Evolutionary conservation across 2,329 filamentous ascomycete species (phyloP).

Genomic region (Cylindrodendrum hubeiense): DNA sequence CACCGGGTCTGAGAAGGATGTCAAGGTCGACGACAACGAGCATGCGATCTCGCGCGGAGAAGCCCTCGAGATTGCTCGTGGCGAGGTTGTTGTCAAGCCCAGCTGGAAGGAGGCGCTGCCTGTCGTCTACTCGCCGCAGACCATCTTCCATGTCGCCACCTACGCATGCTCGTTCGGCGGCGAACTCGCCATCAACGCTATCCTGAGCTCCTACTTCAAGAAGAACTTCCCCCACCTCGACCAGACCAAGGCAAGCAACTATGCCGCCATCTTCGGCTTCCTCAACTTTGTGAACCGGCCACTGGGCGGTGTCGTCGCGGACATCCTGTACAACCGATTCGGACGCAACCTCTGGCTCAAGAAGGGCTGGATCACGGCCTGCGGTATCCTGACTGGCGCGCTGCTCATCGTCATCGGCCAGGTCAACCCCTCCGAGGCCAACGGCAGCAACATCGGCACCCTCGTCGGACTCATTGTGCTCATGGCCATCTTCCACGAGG

Average conservation of each 20-base stretch:
- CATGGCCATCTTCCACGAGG: slow-evolving; percentile 86
- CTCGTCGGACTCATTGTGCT: slow-evolving; percentile 84
- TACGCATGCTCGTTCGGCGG: slow-evolving; percentile 74
- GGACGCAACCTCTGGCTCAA: slow-evolving; percentile 52
- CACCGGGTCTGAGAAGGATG: slow-evolving; percentile 51
- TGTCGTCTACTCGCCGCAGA: slow-evolving; percentile 66
- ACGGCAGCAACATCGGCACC: slow-evolving; percentile 54
- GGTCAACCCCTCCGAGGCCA: slow-evolving; percentile 70
- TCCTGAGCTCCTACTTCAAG: slow-evolving; percentile 70
- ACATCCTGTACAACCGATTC: slow-evolving; percentile 60
- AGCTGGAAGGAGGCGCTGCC: slow-evolving; percentile 60
- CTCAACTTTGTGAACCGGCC: slow-evolving; percentile 78
- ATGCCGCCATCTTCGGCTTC: slow-evolving; percentile 81
- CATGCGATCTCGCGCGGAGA: slow-evolving; percentile 62
- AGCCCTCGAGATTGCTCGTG: slow-evolving; percentile 66
- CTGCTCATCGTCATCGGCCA: slow-evolving; percentile 72
- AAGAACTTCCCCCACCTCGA: slow-evolving; percentile 69
- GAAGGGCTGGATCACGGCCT: slow-evolving; percentile 60
- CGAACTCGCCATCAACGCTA: slow-evolving; percentile 72
- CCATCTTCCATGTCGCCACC: slow-evolving; percentile 65
- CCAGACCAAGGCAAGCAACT: slow-evolving; percentile 68
- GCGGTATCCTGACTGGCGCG: slow-evolving; percentile 73
- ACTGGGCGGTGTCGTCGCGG: slow-evolving; percentile 70
- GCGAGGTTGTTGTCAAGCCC: slow-evolving; percentile 68
- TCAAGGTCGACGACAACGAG: slow-evolving; percentile 56